Evolutionary conservation across 495 filamentous ascomycete species (phyloP).

Genomic region (Cercophora sp.): DNA sequence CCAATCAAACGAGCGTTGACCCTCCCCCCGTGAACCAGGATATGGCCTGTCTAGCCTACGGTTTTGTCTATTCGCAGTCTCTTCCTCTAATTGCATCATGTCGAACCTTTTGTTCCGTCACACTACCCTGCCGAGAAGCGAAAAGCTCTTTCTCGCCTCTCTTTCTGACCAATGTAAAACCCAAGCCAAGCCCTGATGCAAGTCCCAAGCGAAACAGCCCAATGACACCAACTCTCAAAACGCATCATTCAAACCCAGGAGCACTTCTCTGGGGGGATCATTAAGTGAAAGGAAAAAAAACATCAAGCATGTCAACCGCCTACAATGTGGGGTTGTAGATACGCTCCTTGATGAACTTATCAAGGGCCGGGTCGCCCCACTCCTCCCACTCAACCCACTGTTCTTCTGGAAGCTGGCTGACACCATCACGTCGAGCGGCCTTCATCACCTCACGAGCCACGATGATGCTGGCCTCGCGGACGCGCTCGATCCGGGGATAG

Average conservation of each 20-base stretch:
- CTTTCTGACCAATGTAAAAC: neutral
- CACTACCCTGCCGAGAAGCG: neutral
- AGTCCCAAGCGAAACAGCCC: neutral
- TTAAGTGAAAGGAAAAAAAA: constrained; percentile 3
- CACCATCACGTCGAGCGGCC: constrained; percentile 62
- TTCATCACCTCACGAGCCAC: constrained; percentile 93
- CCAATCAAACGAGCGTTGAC: no score
- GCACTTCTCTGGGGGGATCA: constrained; percentile 10
- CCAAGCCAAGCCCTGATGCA: neutral
- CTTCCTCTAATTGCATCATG: neutral
- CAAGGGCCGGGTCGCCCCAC: constrained; percentile 71
- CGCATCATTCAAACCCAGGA: neutral
- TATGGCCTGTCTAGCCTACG: no score
- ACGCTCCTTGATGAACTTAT: constrained; percentile 70
- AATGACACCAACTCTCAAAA: neutral
- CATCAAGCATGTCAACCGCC: neutral
- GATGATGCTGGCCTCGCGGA: constrained; percentile 81
- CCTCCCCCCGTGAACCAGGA: no score
- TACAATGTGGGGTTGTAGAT: constrained; percentile 69
- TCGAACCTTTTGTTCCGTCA: neutral
- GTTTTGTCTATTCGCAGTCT: constrained; percentile 4
- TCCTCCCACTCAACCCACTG: constrained; percentile 81
- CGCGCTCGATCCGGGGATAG: constrained; percentile 90
- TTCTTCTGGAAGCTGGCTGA: constrained; percentile 55
- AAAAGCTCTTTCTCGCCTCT: neutral